phyloP scores from a whole-genome alignment of 768 basidiomycete genomes.

The Leucosporidium scottii region DNA sequence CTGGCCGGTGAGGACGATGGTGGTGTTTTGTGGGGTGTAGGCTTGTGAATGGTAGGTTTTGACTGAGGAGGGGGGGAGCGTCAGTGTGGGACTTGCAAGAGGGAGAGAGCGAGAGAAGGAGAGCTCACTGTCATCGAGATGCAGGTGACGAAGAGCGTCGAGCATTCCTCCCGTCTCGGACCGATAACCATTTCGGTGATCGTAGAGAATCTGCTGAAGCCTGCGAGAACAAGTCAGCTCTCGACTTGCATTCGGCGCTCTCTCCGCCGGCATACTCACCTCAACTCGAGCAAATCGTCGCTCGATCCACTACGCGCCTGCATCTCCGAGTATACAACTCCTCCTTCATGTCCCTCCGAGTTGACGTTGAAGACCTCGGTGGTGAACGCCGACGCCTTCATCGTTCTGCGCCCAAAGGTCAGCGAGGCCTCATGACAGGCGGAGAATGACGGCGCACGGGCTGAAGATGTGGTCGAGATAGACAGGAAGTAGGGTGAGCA shows the following conservation, averaged over 20 bases:
- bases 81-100: slow-evolving; percentile 4
- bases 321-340: slow-evolving; percentile 85
- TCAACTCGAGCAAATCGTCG: slow-evolving; percentile 77
- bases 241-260: background rate
- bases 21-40: slow-evolving; percentile 90
- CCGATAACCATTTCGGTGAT: slow-evolving; percentile 74
- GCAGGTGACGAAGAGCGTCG: slow-evolving; percentile 76
- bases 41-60: slow-evolving; percentile 77
- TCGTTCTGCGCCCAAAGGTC: slow-evolving; percentile 63
- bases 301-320: slow-evolving; percentile 90
- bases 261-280: slow-evolving; percentile 49
- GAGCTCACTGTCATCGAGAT: slow-evolving; percentile 71
- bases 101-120: slow-evolving; percentile 17
- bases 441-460: slow-evolving; percentile 45
- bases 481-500: slow-evolving; percentile 49
- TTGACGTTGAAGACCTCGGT: slow-evolving; percentile 82
- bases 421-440: too few species aligned
- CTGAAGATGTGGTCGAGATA: slow-evolving; percentile 95
- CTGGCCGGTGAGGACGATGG: slow-evolving; percentile 83
- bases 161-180: slow-evolving; percentile 96
- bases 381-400: slow-evolving; percentile 58
- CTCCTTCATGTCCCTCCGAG: slow-evolving; percentile 78
- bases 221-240: slow-evolving; percentile 44
- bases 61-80: slow-evolving; percentile 49
- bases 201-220: slow-evolving; percentile 69